These are phyloP conservation scores for Lipomyces kockii DNA, from an alignment of 805 yeast species.

Conservation along the genomic window DNA sequence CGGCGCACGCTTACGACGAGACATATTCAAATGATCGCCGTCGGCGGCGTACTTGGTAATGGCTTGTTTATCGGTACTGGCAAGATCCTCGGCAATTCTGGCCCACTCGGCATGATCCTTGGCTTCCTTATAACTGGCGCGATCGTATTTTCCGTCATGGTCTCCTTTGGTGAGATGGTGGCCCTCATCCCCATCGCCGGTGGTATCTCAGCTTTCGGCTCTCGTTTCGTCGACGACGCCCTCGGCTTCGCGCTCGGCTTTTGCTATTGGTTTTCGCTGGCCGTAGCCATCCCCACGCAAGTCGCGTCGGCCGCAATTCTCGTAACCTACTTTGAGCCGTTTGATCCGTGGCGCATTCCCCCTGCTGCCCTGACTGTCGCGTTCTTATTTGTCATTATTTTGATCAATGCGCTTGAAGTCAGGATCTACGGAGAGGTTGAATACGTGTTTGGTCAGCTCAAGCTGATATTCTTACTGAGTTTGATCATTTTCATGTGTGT, in stretches of 20 bases:
- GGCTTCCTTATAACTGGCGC: slow-evolving; percentile 43
- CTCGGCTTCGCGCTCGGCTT: slow-evolving; percentile 62
- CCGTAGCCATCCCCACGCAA: slow-evolving; percentile 77
- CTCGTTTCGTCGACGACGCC: slow-evolving; percentile 55
- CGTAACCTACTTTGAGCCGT: slow-evolving; percentile 66
- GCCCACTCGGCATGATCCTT: slow-evolving; percentile 49
- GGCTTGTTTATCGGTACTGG: slow-evolving; percentile 77
- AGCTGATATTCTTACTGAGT: slow-evolving; percentile 62
- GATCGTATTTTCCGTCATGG: slow-evolving; percentile 39
- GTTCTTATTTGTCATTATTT: slow-evolving; percentile 51
- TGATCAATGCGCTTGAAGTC: slow-evolving; percentile 61
- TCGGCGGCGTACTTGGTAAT: slow-evolving; percentile 77
- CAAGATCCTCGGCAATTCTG: slow-evolving; percentile 55
- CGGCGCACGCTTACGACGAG: slow-evolving; percentile 54
- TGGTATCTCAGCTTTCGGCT: slow-evolving; percentile 57
- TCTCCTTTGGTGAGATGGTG: slow-evolving; percentile 38
- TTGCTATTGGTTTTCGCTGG: slow-evolving; percentile 73
- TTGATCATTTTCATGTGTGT: slow-evolving; percentile 64
- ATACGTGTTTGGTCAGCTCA: slow-evolving; percentile 61
- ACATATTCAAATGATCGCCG: slow-evolving; percentile 74
- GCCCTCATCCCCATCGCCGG: slow-evolving; percentile 55
- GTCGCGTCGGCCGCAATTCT: slow-evolving; percentile 79
- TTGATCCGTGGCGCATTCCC: slow-evolving; percentile 56
- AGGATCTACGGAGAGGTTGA: slow-evolving; percentile 70
- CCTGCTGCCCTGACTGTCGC: slow-evolving; percentile 74